Conservation (phyloP, 2,329 filamentous ascomycete genomes). For the Calycina herbarum region DNA sequence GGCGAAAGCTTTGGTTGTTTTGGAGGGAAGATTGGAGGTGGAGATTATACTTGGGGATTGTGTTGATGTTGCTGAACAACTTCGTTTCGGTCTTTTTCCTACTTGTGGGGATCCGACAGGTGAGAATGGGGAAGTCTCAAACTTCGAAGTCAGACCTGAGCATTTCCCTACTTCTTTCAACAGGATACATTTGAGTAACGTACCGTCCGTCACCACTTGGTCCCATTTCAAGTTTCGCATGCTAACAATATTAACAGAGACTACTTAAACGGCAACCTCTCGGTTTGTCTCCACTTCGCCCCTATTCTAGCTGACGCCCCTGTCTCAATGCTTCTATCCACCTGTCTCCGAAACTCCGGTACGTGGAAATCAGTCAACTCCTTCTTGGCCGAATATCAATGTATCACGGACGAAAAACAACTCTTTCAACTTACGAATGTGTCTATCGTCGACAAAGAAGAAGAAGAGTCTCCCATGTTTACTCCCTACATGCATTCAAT, state of each 20-base stretch:
- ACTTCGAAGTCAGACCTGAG: slow-evolving; percentile 7
- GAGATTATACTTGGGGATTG: slow-evolving; percentile 22
- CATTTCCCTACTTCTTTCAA: slow-evolving; percentile 21
- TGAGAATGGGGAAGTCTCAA: too few species aligned
- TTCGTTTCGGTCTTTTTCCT: slow-evolving; percentile 18
- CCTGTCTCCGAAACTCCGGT: slow-evolving; percentile 17
- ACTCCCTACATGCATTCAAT: not conserved
- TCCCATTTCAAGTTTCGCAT: not conserved
- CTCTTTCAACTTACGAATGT: slow-evolving; percentile 15
- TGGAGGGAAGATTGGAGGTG: slow-evolving; percentile 19
- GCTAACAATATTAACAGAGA: slow-evolving; percentile 11
- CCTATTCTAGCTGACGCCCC: slow-evolving; percentile 15
- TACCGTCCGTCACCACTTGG: slow-evolving; percentile 19
- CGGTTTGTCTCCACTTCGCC: slow-evolving; percentile 17
- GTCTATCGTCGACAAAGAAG: not conserved
- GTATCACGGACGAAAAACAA: slow-evolving; percentile 14
- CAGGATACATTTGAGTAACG: slow-evolving; percentile 24
- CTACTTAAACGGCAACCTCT: slow-evolving; percentile 20
- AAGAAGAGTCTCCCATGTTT: not conserved
- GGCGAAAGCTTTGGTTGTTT: slow-evolving; percentile 17
- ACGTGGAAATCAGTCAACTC: slow-evolving; percentile 5
- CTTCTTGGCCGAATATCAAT: slow-evolving; percentile 22
- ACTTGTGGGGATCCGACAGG: not conserved
- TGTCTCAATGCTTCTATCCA: slow-evolving; percentile 8
- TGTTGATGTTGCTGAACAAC: slow-evolving; percentile 22